These are phyloP conservation scores for Neobulgaria alba DNA, from an alignment of 2,329 filamentous ascomycete species.

Conservation along the genomic window DNA sequence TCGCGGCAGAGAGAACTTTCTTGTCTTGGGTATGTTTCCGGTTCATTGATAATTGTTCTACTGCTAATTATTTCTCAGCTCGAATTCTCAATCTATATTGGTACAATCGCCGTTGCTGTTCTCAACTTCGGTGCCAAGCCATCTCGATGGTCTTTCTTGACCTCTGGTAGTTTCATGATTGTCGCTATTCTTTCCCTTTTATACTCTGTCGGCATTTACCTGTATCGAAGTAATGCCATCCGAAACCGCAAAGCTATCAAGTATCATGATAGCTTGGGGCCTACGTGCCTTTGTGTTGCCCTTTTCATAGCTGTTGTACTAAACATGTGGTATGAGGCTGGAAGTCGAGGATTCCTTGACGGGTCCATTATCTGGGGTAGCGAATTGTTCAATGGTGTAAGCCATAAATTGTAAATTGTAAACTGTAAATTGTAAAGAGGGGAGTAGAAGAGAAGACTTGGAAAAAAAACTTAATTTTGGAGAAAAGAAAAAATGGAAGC, in stretches of 20 bases:
- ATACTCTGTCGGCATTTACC: conserved; percentile 77
- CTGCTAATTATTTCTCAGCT: conserved; percentile 45
- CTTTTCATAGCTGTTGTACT: conserved; percentile 66
- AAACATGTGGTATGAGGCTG: conserved; percentile 75
- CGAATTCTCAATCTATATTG: conserved; percentile 92
- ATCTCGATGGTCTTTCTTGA: conserved; percentile 51
- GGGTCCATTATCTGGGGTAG: not conserved
- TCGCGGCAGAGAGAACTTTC: conserved; percentile 93
- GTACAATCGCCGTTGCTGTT: conserved; percentile 74
- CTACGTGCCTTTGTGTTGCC: conserved; percentile 64
- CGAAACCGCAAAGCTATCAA: conserved; percentile 73
- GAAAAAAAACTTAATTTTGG: too few species aligned
- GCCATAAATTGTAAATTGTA: too few species aligned
- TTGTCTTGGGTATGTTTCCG: conserved; percentile 67
- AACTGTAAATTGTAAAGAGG: too few species aligned
- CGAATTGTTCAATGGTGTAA: not conserved
- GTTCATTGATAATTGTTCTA: not conserved
- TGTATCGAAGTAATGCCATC: conserved; percentile 83
- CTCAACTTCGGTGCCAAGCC: conserved; percentile 67
- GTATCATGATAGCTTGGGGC: conserved; percentile 87
- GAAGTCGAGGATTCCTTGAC: conserved; percentile 35
- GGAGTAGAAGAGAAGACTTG: too few species aligned
- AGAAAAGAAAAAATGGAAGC: too few species aligned
- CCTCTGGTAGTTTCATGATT: conserved; percentile 71
- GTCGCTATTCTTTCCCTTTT: conserved; percentile 70